phyloP scores from a whole-genome alignment of 495 filamentous ascomycete species.

The Daldinia caldariorum region DNA sequence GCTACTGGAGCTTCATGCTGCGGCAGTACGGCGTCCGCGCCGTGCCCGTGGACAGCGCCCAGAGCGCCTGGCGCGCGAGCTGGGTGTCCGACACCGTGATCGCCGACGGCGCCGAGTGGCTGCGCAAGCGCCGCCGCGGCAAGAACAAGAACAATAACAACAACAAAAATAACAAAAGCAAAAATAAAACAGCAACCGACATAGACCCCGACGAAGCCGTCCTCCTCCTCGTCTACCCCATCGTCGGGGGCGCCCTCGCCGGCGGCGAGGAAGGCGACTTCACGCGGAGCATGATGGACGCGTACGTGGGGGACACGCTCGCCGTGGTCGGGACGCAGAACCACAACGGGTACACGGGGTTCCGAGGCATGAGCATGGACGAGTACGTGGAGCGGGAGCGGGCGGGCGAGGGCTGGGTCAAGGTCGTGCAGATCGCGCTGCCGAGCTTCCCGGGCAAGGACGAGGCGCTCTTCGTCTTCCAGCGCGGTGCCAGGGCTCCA shows the following conservation, averaged over 20 bases:
- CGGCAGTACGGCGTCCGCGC: conserved; percentile 55
- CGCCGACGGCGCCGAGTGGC: conserved; percentile 57
- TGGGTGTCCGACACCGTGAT: conserved; percentile 68
- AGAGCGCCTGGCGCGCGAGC: conserved; percentile 63
- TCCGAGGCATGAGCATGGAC: conserved; percentile 62
- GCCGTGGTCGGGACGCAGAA: conserved; percentile 73
- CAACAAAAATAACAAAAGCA: neutral
- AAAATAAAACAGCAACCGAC: neutral
- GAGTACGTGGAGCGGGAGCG: conserved; percentile 64
- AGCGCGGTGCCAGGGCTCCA: conserved; percentile 47
- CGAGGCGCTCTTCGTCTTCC: conserved; percentile 63
- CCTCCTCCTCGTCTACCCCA: conserved; percentile 69
- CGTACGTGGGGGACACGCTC: conserved; percentile 66
- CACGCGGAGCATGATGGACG: conserved; percentile 60
- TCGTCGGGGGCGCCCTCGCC: conserved; percentile 56
- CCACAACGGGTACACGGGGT: conserved; percentile 70
- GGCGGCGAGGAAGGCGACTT: conserved; percentile 56
- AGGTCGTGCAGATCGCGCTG: conserved; percentile 59
- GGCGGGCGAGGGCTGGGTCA: conserved; percentile 46
- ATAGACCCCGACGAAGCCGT: conserved; percentile 56
- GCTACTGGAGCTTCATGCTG: conserved; percentile 72
- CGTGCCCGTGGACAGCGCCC: conserved; percentile 61
- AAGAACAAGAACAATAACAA: neutral
- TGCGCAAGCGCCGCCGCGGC: conserved; percentile 41
- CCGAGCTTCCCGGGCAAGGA: conserved; percentile 66